Conservation (phyloP, 176 grass and related monocot species). For the Echinochloa phyllopogon region DNA sequence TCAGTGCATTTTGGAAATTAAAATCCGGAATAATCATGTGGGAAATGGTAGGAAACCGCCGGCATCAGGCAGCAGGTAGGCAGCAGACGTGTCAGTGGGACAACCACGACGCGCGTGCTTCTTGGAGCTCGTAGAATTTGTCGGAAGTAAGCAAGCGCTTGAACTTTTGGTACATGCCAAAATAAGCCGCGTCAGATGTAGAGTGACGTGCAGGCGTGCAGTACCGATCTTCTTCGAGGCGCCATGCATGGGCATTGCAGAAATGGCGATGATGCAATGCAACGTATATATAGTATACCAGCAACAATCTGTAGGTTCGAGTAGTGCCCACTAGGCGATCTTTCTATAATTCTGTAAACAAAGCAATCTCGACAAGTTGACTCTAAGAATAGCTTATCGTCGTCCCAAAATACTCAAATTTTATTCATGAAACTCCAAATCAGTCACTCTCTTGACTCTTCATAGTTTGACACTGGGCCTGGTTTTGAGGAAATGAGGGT, state of each 20-base stretch:
- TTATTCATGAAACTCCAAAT: background rate
- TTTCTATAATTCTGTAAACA: background rate
- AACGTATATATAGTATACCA: background rate
- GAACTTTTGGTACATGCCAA: slow-evolving; percentile 34
- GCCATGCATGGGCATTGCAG: background rate
- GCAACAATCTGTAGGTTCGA: slow-evolving; percentile 6
- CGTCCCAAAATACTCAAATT: background rate
- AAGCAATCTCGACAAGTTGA: slow-evolving; percentile 8
- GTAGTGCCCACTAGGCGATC: slow-evolving; percentile 34
- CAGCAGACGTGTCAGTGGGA: slow-evolving; percentile 5
- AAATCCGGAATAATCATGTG: background rate
- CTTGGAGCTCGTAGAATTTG: background rate
- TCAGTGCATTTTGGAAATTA: background rate
- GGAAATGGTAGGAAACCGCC: background rate
- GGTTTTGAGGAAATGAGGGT: background rate
- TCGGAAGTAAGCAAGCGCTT: background rate
- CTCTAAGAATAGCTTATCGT: background rate
- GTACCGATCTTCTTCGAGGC: slow-evolving; percentile 22
- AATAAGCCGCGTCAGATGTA: slow-evolving; percentile 32
- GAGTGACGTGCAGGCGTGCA: background rate
- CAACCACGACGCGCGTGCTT: background rate
- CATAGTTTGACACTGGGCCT: background rate
- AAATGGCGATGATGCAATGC: slow-evolving; percentile 28
- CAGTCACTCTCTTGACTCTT: too few species aligned
- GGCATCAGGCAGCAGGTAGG: background rate